Base-by-base conservation (phyloP, 495 filamentous ascomycete species). In the Xylaria sp. region DNA sequence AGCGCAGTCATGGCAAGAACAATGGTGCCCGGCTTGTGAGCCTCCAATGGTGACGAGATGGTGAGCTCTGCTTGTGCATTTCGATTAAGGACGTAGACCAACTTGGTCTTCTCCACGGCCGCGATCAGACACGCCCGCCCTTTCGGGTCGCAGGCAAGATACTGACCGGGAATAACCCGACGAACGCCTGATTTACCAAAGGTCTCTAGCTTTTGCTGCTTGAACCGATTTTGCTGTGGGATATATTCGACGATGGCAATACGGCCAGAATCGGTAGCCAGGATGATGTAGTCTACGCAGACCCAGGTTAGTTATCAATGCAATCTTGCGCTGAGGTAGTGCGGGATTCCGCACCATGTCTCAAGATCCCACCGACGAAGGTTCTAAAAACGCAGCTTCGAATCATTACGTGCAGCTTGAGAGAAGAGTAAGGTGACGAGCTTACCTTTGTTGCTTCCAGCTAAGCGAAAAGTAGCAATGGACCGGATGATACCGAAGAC, bases 161-260 rank as follows among this genome's bases (percentile, higher is more conserved):
- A 98, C 78, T 99, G 93, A 17, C 97, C 97, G 3, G 97, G 97
- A 72, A 99, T 88, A 19, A 98, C 95, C 66, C 97, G 89, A 43
- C 97, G 91, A 26, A 97, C 88, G n/a, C 96, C 97, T 15, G 95
- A 97, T 80, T 98, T 98, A 61, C 97, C 97, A 77, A 97, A 99
- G 3, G 97, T 99, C 82, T 99, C 97, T 43, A 97, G 87, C 76
- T 98, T 95, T 70, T 98, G 88, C 21, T 93, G 89, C 74, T 91
- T 92, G 80, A 98, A 97, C 67, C 90, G 88, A 79, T 98, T 97
- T 79, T 93, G 90, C 11, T 92, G 88, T 15, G 93, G 92, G 24
- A 94, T 85, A 80, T 97, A 99, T 81, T 99, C 95, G 79, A 98
- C 86, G 78, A 97, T 93, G 29, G 93, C 91, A 74, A 98, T 96